These are phyloP conservation scores for Chytridium lagenaria DNA, from an alignment of 371 early-diverging fungal species.

Conservation along the genomic window DNA sequence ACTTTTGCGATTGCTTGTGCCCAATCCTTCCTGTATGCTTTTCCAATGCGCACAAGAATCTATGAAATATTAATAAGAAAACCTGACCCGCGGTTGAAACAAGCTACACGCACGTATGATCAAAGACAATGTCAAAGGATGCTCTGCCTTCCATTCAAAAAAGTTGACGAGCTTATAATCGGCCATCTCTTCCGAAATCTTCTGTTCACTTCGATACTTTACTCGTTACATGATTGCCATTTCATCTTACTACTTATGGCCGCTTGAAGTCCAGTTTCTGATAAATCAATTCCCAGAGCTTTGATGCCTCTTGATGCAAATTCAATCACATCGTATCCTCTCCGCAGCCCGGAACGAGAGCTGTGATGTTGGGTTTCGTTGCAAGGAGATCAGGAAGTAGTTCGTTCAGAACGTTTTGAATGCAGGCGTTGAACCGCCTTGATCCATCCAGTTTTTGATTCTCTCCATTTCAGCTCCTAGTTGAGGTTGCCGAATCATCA, in stretches of 20 bases:
- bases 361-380: conserved; percentile 56
- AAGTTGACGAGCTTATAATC: conserved; percentile 74
- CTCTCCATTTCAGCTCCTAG: conserved; percentile 27
- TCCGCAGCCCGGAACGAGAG: conserved; percentile 87
- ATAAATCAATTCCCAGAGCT: conserved; percentile 16
- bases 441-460: conserved; percentile 31
- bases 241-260: background rate
- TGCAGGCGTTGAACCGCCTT: conserved; percentile 25
- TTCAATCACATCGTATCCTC: conserved; percentile 78
- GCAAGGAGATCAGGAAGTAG: conserved; percentile 5
- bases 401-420: conserved; percentile 17
- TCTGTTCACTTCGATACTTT: background rate
- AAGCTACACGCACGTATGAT: conserved; percentile 71
- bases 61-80: conserved; percentile 3
- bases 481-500: too few relatives aligned
- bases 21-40: conserved; percentile 74
- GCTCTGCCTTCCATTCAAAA: conserved; percentile 64
- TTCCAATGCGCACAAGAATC: conserved; percentile 85
- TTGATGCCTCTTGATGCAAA: conserved; percentile 52
- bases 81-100: background rate
- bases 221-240: background rate
- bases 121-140: conserved; percentile 78
- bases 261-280: conserved; percentile 13
- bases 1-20: conserved; percentile 72
- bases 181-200: conserved; percentile 51